A percentile compares a stretch with the other conserved stretches of the same genome.
Evolutionary conservation across 345 rosid genomes (phyloP).

Genomic region (Eutrema japonicum): DNA sequence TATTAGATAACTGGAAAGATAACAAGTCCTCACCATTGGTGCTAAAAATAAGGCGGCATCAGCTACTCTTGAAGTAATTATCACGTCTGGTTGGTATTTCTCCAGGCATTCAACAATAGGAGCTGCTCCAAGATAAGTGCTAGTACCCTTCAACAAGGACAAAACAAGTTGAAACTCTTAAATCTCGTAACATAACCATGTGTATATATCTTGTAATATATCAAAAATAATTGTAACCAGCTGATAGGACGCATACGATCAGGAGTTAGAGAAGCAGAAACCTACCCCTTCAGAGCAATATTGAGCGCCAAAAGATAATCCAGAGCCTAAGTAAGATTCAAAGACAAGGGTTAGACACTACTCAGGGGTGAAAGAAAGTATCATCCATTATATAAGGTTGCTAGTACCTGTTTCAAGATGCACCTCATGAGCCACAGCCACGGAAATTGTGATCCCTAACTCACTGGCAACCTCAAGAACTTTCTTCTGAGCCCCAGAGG

Average conservation of each 20-base stretch:
- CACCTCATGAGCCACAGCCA: conserved; percentile 81
- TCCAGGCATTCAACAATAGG: conserved; percentile 92
- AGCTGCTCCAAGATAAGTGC: conserved; percentile 95
- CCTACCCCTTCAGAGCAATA: conserved; percentile 60
- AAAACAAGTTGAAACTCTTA: conserved; percentile 5
- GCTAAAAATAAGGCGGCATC: conserved; percentile 93
- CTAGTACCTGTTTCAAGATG: conserved; percentile 51
- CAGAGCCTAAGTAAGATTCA: conserved; percentile 51
- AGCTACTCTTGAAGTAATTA: conserved; percentile 84
- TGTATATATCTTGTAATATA: not conserved
- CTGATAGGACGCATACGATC: conserved; percentile 12
- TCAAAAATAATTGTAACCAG: not conserved
- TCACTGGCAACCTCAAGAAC: conserved; percentile 67
- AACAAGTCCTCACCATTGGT: conserved; percentile 70
- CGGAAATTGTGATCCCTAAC: conserved; percentile 64
- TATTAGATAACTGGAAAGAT: not conserved
- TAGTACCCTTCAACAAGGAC: conserved; percentile 60
- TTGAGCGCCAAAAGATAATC: conserved; percentile 43
- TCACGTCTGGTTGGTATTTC: conserved; percentile 75
- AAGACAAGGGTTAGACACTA: conserved; percentile 9
- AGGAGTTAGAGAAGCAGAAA: conserved; percentile 42
- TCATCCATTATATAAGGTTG: not conserved
- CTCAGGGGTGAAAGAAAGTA: conserved; percentile 20
- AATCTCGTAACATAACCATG: not conserved
- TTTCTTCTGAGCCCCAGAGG: conserved; percentile 72